Conservation (phyloP, 2,329 filamentous ascomycete species). For the Fusarium torreyae region DNA sequence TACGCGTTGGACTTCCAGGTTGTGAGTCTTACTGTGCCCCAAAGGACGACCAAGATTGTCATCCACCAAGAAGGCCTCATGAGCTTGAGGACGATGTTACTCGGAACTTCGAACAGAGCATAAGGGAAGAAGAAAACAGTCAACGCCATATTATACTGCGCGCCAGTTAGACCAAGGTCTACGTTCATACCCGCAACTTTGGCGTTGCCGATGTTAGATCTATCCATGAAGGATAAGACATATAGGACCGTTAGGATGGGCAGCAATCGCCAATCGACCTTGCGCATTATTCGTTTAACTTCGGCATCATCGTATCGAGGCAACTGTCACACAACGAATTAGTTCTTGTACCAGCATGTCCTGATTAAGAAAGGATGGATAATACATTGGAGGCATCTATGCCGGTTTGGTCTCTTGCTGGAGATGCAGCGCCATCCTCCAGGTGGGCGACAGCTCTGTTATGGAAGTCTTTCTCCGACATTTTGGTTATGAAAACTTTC, state of each 20-base stretch:
- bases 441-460: too few relatives aligned
- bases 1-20: too few relatives aligned
- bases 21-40: conserved; percentile 32
- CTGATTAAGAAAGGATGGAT: too few relatives aligned
- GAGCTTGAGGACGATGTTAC: conserved; percentile 28
- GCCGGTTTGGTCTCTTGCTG: too few relatives aligned
- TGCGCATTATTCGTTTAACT: conserved; percentile 56
- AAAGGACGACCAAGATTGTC: not conserved
- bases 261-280: conserved; percentile 80
- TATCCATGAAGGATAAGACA: conserved; percentile 48
- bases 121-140: conserved; percentile 49
- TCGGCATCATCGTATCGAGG: too few relatives aligned
- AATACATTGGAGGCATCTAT: too few relatives aligned
- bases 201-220: conserved; percentile 50
- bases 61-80: conserved; percentile 22
- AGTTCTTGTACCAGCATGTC: too few relatives aligned
- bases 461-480: too few relatives aligned
- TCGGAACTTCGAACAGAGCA: conserved; percentile 29
- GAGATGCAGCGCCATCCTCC: too few relatives aligned
- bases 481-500: too few relatives aligned
- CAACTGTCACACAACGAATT: too few relatives aligned
- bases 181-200: conserved; percentile 49
- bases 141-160: conserved; percentile 71
- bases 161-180: conserved; percentile 41
- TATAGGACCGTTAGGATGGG: conserved; percentile 52